These are phyloP conservation scores for Pugionium cornutum DNA, from an alignment of 345 rosid genomes.

Conservation along the genomic window DNA sequence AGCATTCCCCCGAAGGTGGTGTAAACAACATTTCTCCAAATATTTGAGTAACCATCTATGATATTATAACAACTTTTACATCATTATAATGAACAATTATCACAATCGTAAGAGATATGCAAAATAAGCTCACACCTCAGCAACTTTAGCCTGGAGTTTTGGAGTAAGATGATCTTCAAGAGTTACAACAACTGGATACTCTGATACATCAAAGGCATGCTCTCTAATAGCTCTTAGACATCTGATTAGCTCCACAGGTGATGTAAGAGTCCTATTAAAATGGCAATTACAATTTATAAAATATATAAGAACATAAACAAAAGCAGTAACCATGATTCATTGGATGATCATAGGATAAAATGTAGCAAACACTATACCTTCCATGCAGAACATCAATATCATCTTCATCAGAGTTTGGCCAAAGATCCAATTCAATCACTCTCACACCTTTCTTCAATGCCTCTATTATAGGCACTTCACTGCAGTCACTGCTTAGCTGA, in stretches of 20 bases:
- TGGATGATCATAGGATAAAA: background rate
- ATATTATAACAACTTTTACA: conserved; percentile 17
- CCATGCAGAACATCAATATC: conserved; percentile 87
- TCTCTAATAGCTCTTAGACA: conserved; percentile 76
- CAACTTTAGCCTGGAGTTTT: conserved; percentile 84
- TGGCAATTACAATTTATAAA: background rate
- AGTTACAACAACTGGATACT: conserved; percentile 87
- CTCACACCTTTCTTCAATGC: conserved; percentile 79
- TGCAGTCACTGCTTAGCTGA: conserved; percentile 94
- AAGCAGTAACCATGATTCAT: background rate
- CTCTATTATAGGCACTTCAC: conserved; percentile 74
- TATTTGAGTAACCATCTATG: conserved; percentile 73
- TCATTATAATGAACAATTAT: background rate
- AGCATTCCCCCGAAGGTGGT: conserved; percentile 67
- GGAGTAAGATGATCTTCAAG: conserved; percentile 95
- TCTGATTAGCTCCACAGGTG: conserved; percentile 73
- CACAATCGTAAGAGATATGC: background rate
- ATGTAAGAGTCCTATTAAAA: conserved; percentile 68
- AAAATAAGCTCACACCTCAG: conserved; percentile 52
- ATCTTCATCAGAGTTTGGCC: conserved; percentile 83
- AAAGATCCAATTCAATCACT: conserved; percentile 88
- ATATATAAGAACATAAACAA: background rate
- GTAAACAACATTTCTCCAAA: conserved; percentile 83
- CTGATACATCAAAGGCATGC: conserved; percentile 74
- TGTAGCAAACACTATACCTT: conserved; percentile 46